Base-by-base conservation (phyloP, 306 rosid species). In the Vigna unguiculata region DNA sequence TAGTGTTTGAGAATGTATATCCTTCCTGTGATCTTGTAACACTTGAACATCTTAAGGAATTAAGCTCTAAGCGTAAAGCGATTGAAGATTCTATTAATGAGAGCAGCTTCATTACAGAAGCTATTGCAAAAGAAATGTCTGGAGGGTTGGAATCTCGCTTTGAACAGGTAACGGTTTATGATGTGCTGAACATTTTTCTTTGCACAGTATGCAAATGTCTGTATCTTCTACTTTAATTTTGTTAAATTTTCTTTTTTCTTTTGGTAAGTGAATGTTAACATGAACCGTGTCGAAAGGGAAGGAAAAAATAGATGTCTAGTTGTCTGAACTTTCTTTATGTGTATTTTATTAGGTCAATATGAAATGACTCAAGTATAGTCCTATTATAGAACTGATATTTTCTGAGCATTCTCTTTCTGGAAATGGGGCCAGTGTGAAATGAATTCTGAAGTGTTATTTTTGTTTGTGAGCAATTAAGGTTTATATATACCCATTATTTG, bases 101-200 rank as follows among this genome's bases (percentile, higher is more conserved):
- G 75, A 88, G 82, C 75, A 88, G 91, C 82, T 82, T 52, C 81
- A 82, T 90, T 72, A 78, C 96, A 46, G 85, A 86, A 78, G 96
- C 96, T 46, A 86, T 92, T 82, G 92, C 96, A 43, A 86, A 88
- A 71, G 96, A 92, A 85, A 92, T 90, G 92, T 78, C 81, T 40
- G 93, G 97, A 38, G 97, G 97, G 43, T 74, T 86, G 81, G 86
- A 83, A 76, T 83, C 96, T 77, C 93, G 51, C 61, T 3, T 13
- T 72, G 83, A 92, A 85, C 96, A 90, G 93, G 97, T 92, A 78
- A 67, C 69, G 51, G 43, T 19, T 14, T 13, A 66, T 66, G 72
- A 4, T 63, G 16, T 73, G 32, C 20, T 69, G 52, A 12, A 25
- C 58, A 32, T 48, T 59, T 14, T 54, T 40, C 38, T 67, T 54